Evolutionary conservation across 495 filamentous ascomycete genomes (phyloP), one percentile per base, ranked within the genome.

Genomic region (Aspergillus haitiensis): DNA sequence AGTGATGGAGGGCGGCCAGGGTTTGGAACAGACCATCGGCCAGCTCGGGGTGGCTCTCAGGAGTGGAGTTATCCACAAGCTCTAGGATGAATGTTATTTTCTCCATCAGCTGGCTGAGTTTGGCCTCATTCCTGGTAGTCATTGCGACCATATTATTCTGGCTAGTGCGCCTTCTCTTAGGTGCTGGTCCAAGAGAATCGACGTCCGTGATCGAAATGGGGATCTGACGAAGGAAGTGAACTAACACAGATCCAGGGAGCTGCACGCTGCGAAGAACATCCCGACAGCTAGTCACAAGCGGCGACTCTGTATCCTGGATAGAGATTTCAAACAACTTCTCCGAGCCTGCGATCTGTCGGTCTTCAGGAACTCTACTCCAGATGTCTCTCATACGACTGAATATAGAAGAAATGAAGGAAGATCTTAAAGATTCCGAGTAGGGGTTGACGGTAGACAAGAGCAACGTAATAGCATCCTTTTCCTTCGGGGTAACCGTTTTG

Each of bases 51-150:
- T 93, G 87, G 15, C 82, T 77, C 60, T 84, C 85, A 1, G 89
- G 86, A 15, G 82, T 80, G 18, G 91, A 93, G 50, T 80, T 82
- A 62, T 96, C 91, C 11, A 98, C 78, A 11, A 97, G 75, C 67
- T 97, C 91, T 4, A 96, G 77, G n/a, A 96, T 88, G 62, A 96
- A 86, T 3, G 91, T 96, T 55, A 90, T 81, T 68, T 87, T 88
- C 64, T 82, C 84, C 64, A 96, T 79, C 6, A 84, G 78, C 40
- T 80, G 78, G 59, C 80, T 80, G 18, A 90, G 69, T 55, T 89
- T 83, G 10, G 79, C 71, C 34, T 81, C 73, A 62, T 81, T 72
- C 49, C 72, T 75, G 13, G 73, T 63, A 34, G 75, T 77, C 59
- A 74, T 68, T 16, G 72, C 72, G 51, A 75, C 64, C 62, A 73